phyloP scores from a whole-genome alignment of 2,329 filamentous ascomycete genomes.

The Metarhizium sp. region DNA sequence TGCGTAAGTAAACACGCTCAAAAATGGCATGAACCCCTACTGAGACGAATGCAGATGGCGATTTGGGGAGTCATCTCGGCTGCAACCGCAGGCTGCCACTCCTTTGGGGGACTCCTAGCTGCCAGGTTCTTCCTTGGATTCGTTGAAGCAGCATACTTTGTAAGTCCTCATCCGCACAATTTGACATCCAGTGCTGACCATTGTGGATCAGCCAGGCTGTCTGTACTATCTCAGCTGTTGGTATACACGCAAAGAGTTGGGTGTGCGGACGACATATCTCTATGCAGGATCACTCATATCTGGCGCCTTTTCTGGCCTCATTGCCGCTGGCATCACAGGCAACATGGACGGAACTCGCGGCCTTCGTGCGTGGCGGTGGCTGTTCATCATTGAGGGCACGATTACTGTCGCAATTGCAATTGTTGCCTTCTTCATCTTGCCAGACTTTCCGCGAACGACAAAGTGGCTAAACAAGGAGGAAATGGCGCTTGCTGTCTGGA shows the following conservation, averaged over 20 bases:
- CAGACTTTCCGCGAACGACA: slow-evolving; percentile 31
- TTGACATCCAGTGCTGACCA: not conserved
- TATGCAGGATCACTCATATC: slow-evolving; percentile 62
- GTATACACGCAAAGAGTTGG: slow-evolving; percentile 63
- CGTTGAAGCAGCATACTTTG: slow-evolving; percentile 32
- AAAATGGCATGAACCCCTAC: not conserved
- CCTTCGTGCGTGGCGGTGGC: slow-evolving; percentile 49
- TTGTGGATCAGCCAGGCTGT: slow-evolving; percentile 37
- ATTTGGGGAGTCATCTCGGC: slow-evolving; percentile 39
- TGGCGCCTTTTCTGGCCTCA: slow-evolving; percentile 60
- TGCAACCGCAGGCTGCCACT: slow-evolving; percentile 22
- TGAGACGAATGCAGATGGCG: slow-evolving; percentile 27
- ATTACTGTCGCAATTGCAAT: slow-evolving; percentile 55
- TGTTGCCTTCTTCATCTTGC: slow-evolving; percentile 43
- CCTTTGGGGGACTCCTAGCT: slow-evolving; percentile 22
- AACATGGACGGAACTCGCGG: slow-evolving; percentile 53
- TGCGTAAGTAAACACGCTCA: slow-evolving; percentile 22
- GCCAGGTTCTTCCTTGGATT: slow-evolving; percentile 29
- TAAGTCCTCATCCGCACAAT: slow-evolving; percentile 13
- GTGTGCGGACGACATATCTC: slow-evolving; percentile 54
- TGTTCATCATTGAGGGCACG: slow-evolving; percentile 54
- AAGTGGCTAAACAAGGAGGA: slow-evolving; percentile 31
- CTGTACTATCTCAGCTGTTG: slow-evolving; percentile 55
- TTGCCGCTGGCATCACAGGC: slow-evolving; percentile 55
- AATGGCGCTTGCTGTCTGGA: slow-evolving; percentile 50